These are phyloP conservation scores for Triticum timopheevii DNA, from an alignment of 176 grass and related monocot species.

Conservation along the genomic window DNA sequence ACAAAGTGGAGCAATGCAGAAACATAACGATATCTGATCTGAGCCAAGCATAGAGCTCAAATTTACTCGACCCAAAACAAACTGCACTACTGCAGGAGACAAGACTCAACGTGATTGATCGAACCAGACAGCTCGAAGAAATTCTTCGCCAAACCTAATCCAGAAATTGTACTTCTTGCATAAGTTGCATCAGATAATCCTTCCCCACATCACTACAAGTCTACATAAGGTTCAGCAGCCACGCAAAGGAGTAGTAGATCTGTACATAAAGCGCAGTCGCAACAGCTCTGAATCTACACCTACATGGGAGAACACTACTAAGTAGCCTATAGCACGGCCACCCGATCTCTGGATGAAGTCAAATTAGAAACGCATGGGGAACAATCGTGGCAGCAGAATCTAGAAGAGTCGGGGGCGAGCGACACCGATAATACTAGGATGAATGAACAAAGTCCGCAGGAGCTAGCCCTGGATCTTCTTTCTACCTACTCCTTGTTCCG, in stretches of 20 bases:
- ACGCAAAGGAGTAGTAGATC: background rate
- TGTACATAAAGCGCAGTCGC: background rate
- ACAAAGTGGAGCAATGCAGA: too few relatives aligned
- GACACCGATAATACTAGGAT: background rate
- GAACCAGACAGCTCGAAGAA: too few relatives aligned
- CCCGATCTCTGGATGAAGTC: background rate
- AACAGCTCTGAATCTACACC: background rate
- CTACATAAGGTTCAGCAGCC: background rate
- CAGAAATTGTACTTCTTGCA: too few relatives aligned
- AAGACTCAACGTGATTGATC: too few relatives aligned
- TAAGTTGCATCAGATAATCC: too few relatives aligned
- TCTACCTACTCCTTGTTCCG: conserved; percentile 85
- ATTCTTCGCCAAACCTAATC: too few relatives aligned
- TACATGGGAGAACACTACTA: background rate
- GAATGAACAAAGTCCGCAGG: background rate
- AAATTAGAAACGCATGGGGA: background rate
- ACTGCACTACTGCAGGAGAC: too few relatives aligned
- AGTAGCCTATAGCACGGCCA: background rate
- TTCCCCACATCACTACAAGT: background rate
- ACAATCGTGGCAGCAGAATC: background rate
- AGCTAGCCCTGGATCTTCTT: conserved; percentile 43
- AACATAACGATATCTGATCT: too few relatives aligned
- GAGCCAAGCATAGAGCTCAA: too few relatives aligned
- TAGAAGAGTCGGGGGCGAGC: background rate
- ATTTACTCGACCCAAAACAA: too few relatives aligned